Evolutionary conservation across 495 filamentous ascomycete genomes (phyloP).

Genomic region (Aspergillus homomorphus): DNA sequence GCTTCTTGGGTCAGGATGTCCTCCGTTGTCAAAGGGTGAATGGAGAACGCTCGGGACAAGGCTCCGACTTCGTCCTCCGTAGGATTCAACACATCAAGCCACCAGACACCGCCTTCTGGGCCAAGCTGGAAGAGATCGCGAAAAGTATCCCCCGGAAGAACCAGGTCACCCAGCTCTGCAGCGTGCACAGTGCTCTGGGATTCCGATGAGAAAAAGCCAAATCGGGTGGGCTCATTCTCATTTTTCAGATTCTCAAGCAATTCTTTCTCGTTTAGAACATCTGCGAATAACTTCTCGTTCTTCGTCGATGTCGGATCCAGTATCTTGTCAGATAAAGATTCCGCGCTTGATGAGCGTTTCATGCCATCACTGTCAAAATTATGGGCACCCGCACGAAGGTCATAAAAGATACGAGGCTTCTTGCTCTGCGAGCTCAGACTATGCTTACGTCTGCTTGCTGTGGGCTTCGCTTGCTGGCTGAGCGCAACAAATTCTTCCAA

Average conservation of each 20-base stretch:
- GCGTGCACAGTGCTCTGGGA: conserved; percentile 89
- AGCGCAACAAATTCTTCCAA: conserved; percentile 81
- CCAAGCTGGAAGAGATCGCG: conserved; percentile 82
- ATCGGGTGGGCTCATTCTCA: conserved; percentile 65
- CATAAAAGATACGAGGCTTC: conserved; percentile 58
- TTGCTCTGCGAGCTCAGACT: conserved; percentile 52
- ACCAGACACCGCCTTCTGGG: conserved; percentile 79
- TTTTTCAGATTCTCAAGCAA: conserved; percentile 35
- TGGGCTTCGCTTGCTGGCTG: conserved; percentile 41
- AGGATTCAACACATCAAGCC: conserved; percentile 90
- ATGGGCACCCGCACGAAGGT: conserved; percentile 50
- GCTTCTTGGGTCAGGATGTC: conserved; percentile 93
- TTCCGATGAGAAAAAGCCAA: conserved; percentile 94
- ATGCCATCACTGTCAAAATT: conserved; percentile 24
- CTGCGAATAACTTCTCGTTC: conserved; percentile 24
- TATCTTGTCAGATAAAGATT: conserved; percentile 24
- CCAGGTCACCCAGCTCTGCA: conserved; percentile 77
- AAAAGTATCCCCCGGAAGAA: conserved; percentile 84
- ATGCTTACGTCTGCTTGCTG: conserved; percentile 41
- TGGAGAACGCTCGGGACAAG: conserved; percentile 86
- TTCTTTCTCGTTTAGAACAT: conserved; percentile 33
- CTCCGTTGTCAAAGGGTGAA: conserved; percentile 90
- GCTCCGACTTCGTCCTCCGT: conserved; percentile 83
- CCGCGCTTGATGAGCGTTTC: conserved; percentile 33
- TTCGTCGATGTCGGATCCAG: conserved; percentile 18